Evolutionary conservation across 495 filamentous ascomycete species (phyloP).

Genomic region (Ascodesmis nigricans): DNA sequence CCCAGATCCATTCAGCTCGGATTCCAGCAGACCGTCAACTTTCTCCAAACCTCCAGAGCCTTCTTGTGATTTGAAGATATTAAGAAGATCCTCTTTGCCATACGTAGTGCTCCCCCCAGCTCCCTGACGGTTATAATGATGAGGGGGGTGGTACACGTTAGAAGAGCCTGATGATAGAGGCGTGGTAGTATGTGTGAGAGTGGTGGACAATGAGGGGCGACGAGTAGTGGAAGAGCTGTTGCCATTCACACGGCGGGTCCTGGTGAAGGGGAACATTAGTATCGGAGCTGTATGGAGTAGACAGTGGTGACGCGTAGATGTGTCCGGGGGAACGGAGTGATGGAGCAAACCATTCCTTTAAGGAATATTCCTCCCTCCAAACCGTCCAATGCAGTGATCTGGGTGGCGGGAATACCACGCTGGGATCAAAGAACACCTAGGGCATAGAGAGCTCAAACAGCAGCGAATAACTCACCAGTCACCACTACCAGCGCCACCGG

Average conservation of each 20-base stretch:
- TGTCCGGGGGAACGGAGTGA: not conserved
- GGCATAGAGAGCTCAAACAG: too few relatives aligned
- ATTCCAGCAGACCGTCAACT: slow-evolving; percentile 42
- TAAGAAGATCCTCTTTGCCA: slow-evolving; percentile 61
- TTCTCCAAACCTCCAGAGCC: slow-evolving; percentile 36
- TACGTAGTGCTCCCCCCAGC: slow-evolving; percentile 38
- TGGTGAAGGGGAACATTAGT: slow-evolving; percentile 2
- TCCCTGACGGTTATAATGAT: slow-evolving; percentile 27
- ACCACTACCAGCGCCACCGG: slow-evolving; percentile 1
- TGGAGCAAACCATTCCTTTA: not conserved
- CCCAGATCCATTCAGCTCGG: slow-evolving; percentile 45
- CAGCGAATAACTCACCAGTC: slow-evolving; percentile 11
- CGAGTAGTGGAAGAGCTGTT: slow-evolving; percentile 15
- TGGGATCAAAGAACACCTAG: slow-evolving; percentile 1
- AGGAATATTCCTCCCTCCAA: not conserved
- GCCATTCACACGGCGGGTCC: slow-evolving; percentile 21
- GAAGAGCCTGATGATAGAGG: slow-evolving; percentile 29
- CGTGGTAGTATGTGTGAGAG: slow-evolving; percentile 36
- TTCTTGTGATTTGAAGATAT: slow-evolving; percentile 43
- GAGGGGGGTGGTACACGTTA: slow-evolving; percentile 21
- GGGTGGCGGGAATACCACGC: too few relatives aligned
- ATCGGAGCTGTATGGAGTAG: not conserved
- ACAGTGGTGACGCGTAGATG: not conserved
- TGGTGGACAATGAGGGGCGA: slow-evolving; percentile 23
- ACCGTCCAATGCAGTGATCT: not conserved